Percentiles rank a stretch among this genome's conserved stretches.
phyloP scores from a whole-genome alignment of 495 filamentous ascomycete genomes.

The Penicillium coprophilum region DNA sequence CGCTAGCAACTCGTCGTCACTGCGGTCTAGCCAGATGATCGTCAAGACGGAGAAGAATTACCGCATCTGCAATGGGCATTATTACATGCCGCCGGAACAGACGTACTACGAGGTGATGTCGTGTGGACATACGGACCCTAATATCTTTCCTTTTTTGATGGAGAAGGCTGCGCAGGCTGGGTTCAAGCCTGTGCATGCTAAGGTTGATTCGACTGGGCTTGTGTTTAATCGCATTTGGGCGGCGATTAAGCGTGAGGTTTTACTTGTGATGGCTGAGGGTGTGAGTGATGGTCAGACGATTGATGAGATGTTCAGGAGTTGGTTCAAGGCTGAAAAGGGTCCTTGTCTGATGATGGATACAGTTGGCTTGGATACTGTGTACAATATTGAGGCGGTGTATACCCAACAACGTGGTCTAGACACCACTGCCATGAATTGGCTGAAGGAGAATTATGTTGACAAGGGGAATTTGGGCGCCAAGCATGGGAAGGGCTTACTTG shows the following conservation, averaged over 20 bases:
- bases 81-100: conserved; percentile 49
- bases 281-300: conserved; percentile 41
- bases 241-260: conserved; percentile 48
- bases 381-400: conserved; percentile 39
- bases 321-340: conserved; percentile 46
- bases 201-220: conserved; percentile 47
- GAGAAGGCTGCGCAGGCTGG: conserved; percentile 40
- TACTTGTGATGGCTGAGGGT: conserved; percentile 47
- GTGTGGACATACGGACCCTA: conserved; percentile 41
- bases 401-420: conserved; percentile 26
- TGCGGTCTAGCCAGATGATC: conserved; percentile 21
- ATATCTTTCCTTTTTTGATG: conserved; percentile 45
- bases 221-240: conserved; percentile 55
- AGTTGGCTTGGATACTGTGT: conserved; percentile 48
- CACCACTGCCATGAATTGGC: conserved; percentile 28
- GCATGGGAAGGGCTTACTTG: conserved; percentile 21
- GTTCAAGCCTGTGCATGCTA: conserved; percentile 41
- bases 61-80: conserved; percentile 46
- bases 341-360: conserved; percentile 51
- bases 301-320: conserved; percentile 47
- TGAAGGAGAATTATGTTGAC: conserved; percentile 39
- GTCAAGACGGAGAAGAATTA: conserved; percentile 31
- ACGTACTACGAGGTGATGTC: conserved; percentile 51
- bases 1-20: conserved; percentile 26
- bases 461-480: conserved; percentile 46